Evolutionary conservation across 345 rosid species (phyloP).

Genomic region (Chamaenerion angustifolium): DNA sequence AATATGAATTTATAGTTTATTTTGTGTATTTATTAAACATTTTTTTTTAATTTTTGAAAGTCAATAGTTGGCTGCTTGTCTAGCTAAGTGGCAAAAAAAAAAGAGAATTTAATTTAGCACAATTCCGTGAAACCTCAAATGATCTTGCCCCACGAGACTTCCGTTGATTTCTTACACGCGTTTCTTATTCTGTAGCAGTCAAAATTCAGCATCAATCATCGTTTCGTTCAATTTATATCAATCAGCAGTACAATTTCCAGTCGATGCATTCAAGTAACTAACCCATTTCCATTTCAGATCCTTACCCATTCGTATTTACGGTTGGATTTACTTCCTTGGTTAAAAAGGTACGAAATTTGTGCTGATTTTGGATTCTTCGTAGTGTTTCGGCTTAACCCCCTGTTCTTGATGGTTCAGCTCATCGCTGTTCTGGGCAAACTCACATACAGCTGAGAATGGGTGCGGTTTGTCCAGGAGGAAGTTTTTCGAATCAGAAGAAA

Average conservation of each 20-base stretch:
- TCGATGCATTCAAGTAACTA: not conserved
- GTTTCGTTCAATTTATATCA: not conserved
- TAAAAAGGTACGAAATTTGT: no score
- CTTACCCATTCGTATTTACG: not conserved
- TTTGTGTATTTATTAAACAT: no score
- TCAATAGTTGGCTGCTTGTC: no score
- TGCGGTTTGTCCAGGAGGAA: slow-evolving; percentile 45
- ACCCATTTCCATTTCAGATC: not conserved
- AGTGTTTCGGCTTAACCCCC: not conserved
- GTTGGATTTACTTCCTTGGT: no score
- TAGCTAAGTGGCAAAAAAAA: no score
- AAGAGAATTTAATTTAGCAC: no score
- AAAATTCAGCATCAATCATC: not conserved
- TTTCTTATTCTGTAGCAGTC: slow-evolving; percentile 1
- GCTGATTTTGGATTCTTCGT: not conserved
- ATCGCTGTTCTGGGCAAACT: not conserved
- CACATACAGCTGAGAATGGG: slow-evolving; percentile 38
- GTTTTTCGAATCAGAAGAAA: slow-evolving; percentile 10
- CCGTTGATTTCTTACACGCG: slow-evolving; percentile 8
- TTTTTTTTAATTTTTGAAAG: no score
- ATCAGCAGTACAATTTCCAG: not conserved
- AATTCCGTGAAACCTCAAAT: no score
- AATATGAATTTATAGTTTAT: no score
- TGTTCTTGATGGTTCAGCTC: not conserved
- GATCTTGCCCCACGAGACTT: slow-evolving; percentile 9